Conservation (phyloP, 768 basidiomycete species). For the Hericium erinaceus region DNA sequence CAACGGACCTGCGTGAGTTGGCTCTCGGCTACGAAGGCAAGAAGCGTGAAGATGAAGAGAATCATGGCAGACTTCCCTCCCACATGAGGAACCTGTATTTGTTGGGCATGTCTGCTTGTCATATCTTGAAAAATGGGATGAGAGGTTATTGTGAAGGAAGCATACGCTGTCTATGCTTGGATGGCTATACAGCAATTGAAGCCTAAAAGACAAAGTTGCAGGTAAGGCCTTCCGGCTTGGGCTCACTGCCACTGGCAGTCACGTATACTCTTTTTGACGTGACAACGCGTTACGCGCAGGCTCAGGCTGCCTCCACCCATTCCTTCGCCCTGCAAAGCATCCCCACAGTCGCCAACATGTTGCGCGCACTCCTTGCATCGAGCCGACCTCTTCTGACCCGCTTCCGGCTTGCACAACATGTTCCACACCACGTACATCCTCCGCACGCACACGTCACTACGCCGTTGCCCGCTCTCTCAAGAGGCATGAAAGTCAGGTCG, state of each 20-base stretch:
- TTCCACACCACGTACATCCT: constrained; percentile 9
- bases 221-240: too few species aligned
- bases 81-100: neutral
- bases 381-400: constrained; percentile 54
- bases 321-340: too few species aligned
- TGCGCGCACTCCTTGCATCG: constrained; percentile 56
- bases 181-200: too few species aligned
- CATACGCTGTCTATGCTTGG: neutral
- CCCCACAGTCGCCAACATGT: constrained; percentile 29
- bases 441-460: constrained; percentile 5
- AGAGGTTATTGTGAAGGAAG: neutral
- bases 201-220: too few species aligned
- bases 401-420: constrained; percentile 26
- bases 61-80: constrained; percentile 40
- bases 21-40: constrained; percentile 72
- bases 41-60: constrained; percentile 49
- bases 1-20: constrained; percentile 61
- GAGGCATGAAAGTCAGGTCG: constrained; percentile 95
- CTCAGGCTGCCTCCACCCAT: too few species aligned
- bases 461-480: constrained; percentile 26
- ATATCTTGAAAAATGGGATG: neutral
- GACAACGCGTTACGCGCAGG: too few species aligned
- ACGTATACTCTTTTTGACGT: too few species aligned
- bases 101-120: neutral
- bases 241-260: too few species aligned